Percentiles rank a stretch among this genome's conserved stretches.
Evolutionary conservation across 1,284 basidiomycete genomes (phyloP).

Genomic region (Schizophyllum commune): DNA sequence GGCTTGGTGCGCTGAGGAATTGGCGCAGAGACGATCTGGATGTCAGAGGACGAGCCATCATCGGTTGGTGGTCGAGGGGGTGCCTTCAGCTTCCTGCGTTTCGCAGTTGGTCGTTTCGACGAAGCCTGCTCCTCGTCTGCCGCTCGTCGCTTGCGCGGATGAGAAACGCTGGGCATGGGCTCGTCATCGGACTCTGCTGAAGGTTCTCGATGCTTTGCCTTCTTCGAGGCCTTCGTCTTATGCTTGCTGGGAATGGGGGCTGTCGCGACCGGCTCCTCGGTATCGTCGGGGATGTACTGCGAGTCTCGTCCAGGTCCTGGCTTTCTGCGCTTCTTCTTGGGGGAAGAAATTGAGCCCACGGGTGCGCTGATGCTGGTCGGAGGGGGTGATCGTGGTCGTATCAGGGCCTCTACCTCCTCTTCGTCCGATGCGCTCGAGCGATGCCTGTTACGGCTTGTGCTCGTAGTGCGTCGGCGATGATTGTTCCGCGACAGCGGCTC

Average conservation of each 20-base stretch:
- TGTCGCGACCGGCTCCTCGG: neutral
- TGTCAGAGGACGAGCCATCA: too few species aligned
- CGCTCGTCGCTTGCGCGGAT: neutral
- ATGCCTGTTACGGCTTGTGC: neutral
- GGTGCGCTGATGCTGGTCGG: neutral
- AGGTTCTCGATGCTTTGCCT: neutral
- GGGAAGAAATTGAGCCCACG: neutral
- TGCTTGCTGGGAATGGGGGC: neutral
- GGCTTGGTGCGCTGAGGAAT: too few species aligned
- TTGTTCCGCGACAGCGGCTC: neutral
- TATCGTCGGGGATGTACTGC: neutral
- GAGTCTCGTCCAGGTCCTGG: neutral
- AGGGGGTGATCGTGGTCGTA: neutral
- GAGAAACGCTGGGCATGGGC: neutral
- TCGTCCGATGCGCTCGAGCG: neutral
- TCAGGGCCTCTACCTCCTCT: neutral
- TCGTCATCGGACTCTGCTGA: neutral
- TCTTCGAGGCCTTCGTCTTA: neutral
- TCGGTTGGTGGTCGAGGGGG: neutral
- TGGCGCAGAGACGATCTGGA: too few species aligned
- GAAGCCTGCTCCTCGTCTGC: neutral
- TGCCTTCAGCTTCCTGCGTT: neutral
- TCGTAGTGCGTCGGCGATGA: neutral
- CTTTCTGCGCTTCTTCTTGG: neutral
- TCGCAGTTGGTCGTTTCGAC: constrained; percentile 5